Evolutionary conservation across 805 yeast species (phyloP).

Genomic region (Candida silvicultrix): DNA sequence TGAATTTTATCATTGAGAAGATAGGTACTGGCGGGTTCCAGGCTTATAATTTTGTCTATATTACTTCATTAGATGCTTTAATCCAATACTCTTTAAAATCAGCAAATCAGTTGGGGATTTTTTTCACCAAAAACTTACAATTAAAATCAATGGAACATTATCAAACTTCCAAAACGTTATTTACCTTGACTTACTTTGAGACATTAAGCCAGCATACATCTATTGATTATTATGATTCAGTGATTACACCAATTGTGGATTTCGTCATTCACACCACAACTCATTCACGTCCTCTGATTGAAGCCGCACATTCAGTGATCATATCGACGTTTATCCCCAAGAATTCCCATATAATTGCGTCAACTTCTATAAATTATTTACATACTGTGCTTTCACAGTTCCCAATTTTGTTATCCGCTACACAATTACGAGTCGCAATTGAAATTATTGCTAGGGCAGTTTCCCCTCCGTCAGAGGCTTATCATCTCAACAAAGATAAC

Average conservation of each 20-base stretch:
- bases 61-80: conserved; percentile 38
- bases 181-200: conserved; percentile 27
- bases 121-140: conserved; percentile 22
- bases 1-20: conserved; percentile 41
- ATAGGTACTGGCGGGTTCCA: conserved; percentile 64
- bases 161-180: conserved; percentile 22
- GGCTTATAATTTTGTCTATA: conserved; percentile 53
- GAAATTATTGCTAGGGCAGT: conserved; percentile 45
- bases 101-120: conserved; percentile 23
- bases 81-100: conserved; percentile 21
- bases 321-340: conserved; percentile 25
- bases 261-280: conserved; percentile 12
- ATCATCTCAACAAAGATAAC: conserved; percentile 21
- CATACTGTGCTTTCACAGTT: conserved; percentile 45
- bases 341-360: conserved; percentile 17
- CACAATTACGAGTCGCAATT: conserved; percentile 52
- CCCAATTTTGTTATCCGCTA: conserved; percentile 45
- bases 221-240: conserved; percentile 28
- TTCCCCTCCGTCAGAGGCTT: conserved; percentile 30
- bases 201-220: conserved; percentile 24
- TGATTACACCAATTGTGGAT: conserved; percentile 23
- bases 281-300: conserved; percentile 33
- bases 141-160: conserved; percentile 16
- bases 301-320: conserved; percentile 60
- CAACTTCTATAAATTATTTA: conserved; percentile 33